Evolutionary conservation across 345 rosid genomes (phyloP), one percentile per base, ranked within the genome.

Genomic region (Brassica cretica): DNA sequence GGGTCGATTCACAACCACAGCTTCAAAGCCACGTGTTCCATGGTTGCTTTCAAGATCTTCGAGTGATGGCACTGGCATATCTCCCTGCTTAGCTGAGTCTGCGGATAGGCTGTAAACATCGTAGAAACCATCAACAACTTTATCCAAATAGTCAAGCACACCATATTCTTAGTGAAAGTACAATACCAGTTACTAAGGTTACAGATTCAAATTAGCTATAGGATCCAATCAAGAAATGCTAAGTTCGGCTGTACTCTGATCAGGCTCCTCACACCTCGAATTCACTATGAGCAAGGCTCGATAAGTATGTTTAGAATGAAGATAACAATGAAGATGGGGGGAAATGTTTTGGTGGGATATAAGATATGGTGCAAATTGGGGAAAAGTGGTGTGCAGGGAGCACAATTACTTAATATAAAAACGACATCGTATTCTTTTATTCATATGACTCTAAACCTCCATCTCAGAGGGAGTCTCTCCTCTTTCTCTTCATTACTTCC

Each of bases 71-170:
- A 96, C 82, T 74, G 41, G 11, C 10, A 35, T 1, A 35, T 96
- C 94, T 60, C 89, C 87, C 78, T 87, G 89, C 59, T 73, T 64
- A 59, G 82, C 70, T 21, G 90, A 85, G 73, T 86, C 92, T 32
- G 87, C 71, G 64, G 21, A 19, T 19, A 19, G 21, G 21, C 21
- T 19, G 21, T 19, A 19, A 19, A 19, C 21, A 19, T 19, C 21
- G 21, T 19, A 19, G 21, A 96, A 96, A 64, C 96, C 92, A 87
- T 93, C 97, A 19, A 90, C 85, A 73, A 96, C 89, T 80, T 84
- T 90, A 79, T 96, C 98, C 79, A 89, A 96, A 79, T 89, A 96
- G 81, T 93, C 99, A 84, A 96, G 96, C 69, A 90, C 93, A 24
- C 83, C 90, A 80, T 90, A 96, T 82, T 93, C 99, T 97, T 96